These are phyloP conservation scores for Gyrodon lividus DNA, from an alignment of 768 basidiomycete species.

Conservation along the genomic window DNA sequence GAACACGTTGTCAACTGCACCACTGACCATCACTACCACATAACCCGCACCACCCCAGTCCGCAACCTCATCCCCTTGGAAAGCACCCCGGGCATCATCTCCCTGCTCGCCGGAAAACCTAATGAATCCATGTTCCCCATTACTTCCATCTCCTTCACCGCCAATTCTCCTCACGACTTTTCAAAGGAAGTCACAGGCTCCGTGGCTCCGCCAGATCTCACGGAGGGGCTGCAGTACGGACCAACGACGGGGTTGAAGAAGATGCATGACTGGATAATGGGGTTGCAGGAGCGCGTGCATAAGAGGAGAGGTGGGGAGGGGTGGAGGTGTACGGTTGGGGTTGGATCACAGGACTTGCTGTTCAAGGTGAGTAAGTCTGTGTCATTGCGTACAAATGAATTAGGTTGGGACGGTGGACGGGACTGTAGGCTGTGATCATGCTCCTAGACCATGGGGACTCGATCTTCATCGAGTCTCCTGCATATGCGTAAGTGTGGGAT, in stretches of 20 bases:
- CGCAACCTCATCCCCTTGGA: too few relatives aligned
- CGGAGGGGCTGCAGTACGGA: slow-evolving; percentile 67
- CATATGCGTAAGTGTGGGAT: slow-evolving; percentile 54
- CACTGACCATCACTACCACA: neutral
- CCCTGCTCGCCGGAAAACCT: slow-evolving; percentile 79
- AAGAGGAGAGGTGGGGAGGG: slow-evolving; percentile 53
- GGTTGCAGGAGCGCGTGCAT: slow-evolving; percentile 66
- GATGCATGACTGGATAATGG: slow-evolving; percentile 59
- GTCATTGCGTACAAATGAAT: neutral
- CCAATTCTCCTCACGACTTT: slow-evolving; percentile 44
- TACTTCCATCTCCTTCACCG: slow-evolving; percentile 63
- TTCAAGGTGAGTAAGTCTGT: slow-evolving; percentile 53
- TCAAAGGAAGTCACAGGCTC: slow-evolving; percentile 44
- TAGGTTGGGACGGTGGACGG: neutral
- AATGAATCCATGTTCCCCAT: slow-evolving; percentile 95
- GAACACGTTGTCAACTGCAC: neutral
- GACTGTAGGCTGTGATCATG: slow-evolving; percentile 55
- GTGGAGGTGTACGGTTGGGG: slow-evolving; percentile 71
- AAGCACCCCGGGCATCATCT: too few relatives aligned
- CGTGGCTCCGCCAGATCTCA: slow-evolving; percentile 54
- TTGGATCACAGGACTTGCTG: slow-evolving; percentile 80
- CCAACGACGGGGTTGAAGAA: slow-evolving; percentile 60
- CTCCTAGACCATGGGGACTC: slow-evolving; percentile 73
- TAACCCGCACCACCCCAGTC: slow-evolving; percentile 35
- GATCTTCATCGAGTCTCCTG: slow-evolving; percentile 69